Base-by-base conservation (phyloP, 2,329 filamentous ascomycete genomes). In the Stachybotrys chartarum region DNA sequence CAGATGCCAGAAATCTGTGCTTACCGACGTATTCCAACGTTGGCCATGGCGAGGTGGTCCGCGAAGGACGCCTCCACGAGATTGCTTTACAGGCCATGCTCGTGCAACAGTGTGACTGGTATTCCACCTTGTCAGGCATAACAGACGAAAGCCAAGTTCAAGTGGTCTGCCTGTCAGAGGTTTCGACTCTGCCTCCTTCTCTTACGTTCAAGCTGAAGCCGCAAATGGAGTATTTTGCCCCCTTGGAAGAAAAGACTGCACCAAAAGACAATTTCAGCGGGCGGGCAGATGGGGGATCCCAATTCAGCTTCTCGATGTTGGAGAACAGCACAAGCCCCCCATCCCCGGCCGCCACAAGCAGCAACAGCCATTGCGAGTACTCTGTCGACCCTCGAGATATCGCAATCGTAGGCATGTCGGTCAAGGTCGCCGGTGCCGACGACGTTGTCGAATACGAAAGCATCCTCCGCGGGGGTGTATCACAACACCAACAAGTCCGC, bases 341-440 rank as follows among this genome's bases (percentile, higher is more conserved):
- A 73, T 73, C 2, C 61, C 63, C 1, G 72, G 75, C 47, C 64
- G 68, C 30, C 64, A 63, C 53, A 54, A 75, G 5, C 72, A 72
- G 32, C 66, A 68, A 3, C 61, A 68, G 30, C 32, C 68, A 30
- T 53, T 65, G 46, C 62, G 64, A 10, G n/a, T n/a, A 44, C 10
- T 10, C 10, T 44, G 10, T n/a, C 10, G n/a, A 44, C 39, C 39
- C 57, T 3, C 52, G 42, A 14, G 54, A 58, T 8, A 57, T 76
- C 52, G 74, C 72, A 3, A 63, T 75, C 8, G 60, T 76, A n/a
- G 72, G 73, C 31, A 71, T 68, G 65, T 67, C 67, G 3, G 73
- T 71, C 57, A 66, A 70, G 6, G 68, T 74, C 17, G 65, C 73
- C 6, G 69, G 69, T 4, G 66, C 61, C 11, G 63, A 68, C 3